These are phyloP conservation scores for Phytopythium kandeliae DNA, from an alignment of 352 stramenopile species.

Conservation along the genomic window DNA sequence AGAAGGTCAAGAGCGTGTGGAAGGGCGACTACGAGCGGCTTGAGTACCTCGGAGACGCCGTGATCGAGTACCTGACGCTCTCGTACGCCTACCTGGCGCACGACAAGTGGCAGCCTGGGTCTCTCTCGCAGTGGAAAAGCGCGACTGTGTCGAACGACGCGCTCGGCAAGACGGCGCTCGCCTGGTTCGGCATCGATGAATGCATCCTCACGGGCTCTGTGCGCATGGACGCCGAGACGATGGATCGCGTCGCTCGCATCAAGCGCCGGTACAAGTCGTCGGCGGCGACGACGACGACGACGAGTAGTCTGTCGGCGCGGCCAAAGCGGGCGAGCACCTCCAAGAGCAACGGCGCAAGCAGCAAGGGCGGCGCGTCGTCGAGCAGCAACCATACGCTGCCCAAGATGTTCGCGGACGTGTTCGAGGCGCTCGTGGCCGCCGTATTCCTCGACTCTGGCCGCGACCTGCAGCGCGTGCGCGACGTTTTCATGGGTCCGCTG, in stretches of 20 bases:
- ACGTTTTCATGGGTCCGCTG: constrained; percentile 81
- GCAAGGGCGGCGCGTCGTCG: too few species aligned
- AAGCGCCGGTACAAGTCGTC: constrained; percentile 37
- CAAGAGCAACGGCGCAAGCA: too few species aligned
- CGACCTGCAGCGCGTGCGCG: constrained; percentile 62
- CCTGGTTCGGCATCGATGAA: constrained; percentile 78
- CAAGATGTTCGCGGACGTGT: constrained; percentile 86
- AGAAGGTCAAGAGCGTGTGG: constrained; percentile 48
- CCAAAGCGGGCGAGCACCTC: background rate
- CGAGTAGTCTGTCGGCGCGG: constrained; percentile 4
- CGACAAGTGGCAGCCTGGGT: constrained; percentile 68
- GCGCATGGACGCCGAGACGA: constrained; percentile 59
- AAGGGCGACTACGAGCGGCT: constrained; percentile 86
- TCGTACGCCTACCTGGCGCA: constrained; percentile 76
- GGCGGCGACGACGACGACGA: too few species aligned
- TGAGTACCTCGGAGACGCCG: constrained; percentile 84
- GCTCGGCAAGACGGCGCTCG: constrained; percentile 73
- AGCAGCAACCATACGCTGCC: constrained; percentile 55
- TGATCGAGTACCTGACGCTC: constrained; percentile 88
- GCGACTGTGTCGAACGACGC: constrained; percentile 84
- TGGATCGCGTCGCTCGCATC: constrained; percentile 39
- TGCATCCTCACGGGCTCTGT: constrained; percentile 65
- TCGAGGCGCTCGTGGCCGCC: constrained; percentile 82
- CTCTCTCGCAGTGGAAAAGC: constrained; percentile 80
- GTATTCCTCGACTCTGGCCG: constrained; percentile 81